Conservation (phyloP, 1,139 yeast genomes). For the Diutina rugosa region DNA sequence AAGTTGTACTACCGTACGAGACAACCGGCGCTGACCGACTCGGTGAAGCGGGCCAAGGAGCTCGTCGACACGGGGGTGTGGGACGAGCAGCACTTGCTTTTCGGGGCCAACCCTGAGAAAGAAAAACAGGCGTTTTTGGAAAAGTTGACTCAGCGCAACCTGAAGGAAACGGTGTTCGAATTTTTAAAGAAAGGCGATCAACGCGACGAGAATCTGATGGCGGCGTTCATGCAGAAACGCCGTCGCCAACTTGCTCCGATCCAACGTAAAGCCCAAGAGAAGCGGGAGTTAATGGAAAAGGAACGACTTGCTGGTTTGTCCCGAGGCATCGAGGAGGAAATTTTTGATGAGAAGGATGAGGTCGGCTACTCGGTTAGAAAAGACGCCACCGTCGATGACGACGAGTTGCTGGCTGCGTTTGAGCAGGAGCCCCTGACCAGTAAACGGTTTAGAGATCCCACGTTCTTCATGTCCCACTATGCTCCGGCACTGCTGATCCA, state of each 20-base stretch:
- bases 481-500: slow-evolving; percentile 75
- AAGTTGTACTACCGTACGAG: slow-evolving; percentile 76
- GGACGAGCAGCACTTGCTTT: slow-evolving; percentile 77
- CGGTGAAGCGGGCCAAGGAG: slow-evolving; percentile 76
- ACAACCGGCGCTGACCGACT: slow-evolving; percentile 74
- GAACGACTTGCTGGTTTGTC: slow-evolving; percentile 69
- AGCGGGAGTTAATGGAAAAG: slow-evolving; percentile 53
- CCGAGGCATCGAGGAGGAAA: slow-evolving; percentile 63
- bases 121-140: slow-evolving; percentile 67
- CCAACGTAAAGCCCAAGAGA: slow-evolving; percentile 65
- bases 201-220: slow-evolving; percentile 49
- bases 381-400: slow-evolving; percentile 25
- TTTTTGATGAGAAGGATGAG: slow-evolving; percentile 42
- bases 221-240: slow-evolving; percentile 75
- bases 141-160: slow-evolving; percentile 50
- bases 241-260: slow-evolving; percentile 82
- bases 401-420: slow-evolving; percentile 31
- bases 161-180: slow-evolving; percentile 90
- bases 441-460: slow-evolving; percentile 63
- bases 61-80: slow-evolving; percentile 59
- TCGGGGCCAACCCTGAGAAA: slow-evolving; percentile 60
- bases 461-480: slow-evolving; percentile 76
- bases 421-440: slow-evolving; percentile 43
- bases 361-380: slow-evolving; percentile 29
- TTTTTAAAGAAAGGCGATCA: slow-evolving; percentile 42